Conservation (phyloP, 441 rosid genomes). For the Erodium trifolium region DNA sequence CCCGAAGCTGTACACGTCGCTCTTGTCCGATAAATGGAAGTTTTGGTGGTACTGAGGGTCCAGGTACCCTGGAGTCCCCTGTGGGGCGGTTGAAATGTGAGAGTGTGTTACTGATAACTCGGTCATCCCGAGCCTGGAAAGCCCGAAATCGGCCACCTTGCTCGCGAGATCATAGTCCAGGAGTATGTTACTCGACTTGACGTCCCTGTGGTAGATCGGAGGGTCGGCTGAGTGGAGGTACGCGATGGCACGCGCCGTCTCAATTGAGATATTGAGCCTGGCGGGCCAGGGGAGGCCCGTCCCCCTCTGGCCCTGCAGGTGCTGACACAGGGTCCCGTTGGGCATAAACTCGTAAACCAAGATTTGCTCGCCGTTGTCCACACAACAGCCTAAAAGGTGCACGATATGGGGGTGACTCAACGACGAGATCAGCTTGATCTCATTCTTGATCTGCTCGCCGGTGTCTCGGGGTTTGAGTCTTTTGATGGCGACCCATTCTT, state of each 20-base stretch:
- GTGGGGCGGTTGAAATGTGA: conserved; percentile 94
- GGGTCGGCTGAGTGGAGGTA: conserved; percentile 77
- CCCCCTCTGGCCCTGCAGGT: conserved; percentile 63
- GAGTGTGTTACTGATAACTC: conserved; percentile 36
- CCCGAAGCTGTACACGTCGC: conserved; percentile 45
- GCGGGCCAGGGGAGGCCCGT: conserved; percentile 65
- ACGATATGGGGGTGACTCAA: conserved; percentile 81
- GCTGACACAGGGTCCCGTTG: conserved; percentile 76
- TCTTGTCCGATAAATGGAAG: conserved; percentile 54
- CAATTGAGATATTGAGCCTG: conserved; percentile 57
- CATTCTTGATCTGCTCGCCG: conserved; percentile 16
- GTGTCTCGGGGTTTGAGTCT: not conserved
- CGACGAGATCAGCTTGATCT: conserved; percentile 82
- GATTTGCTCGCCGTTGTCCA: conserved; percentile 71
- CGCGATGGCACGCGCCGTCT: conserved; percentile 81
- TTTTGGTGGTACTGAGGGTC: conserved; percentile 90
- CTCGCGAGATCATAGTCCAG: conserved; percentile 57
- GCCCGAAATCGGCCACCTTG: conserved; percentile 92
- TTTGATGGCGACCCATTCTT: not conserved
- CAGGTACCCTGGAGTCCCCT: conserved; percentile 91
- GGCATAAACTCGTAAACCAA: conserved; percentile 93
- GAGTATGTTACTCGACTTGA: conserved; percentile 86
- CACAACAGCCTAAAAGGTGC: conserved; percentile 75
- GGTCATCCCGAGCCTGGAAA: conserved; percentile 68
- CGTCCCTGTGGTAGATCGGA: conserved; percentile 83